Conservation (phyloP, 169 alveolate genomes). For the Plasmodium cynomolgi region DNA sequence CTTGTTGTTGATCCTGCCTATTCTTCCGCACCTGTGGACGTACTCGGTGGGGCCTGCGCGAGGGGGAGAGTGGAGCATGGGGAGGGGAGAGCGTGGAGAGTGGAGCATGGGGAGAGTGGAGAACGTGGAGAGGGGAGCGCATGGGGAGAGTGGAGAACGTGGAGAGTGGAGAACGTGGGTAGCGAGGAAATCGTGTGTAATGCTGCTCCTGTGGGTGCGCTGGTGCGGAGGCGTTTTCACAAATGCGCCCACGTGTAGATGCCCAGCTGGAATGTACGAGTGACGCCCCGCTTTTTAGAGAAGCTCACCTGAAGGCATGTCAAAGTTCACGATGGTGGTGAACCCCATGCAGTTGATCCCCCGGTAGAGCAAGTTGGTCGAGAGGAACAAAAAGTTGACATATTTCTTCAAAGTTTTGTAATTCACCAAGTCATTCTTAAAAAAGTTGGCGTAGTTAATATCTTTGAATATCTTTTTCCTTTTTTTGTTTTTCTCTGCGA, state of each 20-base stretch:
- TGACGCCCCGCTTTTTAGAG: not conserved
- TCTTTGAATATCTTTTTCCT: slow-evolving; percentile 53
- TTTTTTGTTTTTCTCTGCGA: slow-evolving; percentile 27
- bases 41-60: slow-evolving; percentile 33
- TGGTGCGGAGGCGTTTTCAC: not conserved
- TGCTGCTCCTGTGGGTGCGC: not conserved
- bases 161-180: not conserved
- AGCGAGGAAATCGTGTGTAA: not conserved
- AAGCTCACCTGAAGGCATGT: slow-evolving; percentile 48
- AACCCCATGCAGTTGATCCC: slow-evolving; percentile 69
- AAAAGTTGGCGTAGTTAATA: slow-evolving; percentile 62
- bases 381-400: slow-evolving; percentile 57
- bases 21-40: slow-evolving; percentile 69
- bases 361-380: slow-evolving; percentile 53
- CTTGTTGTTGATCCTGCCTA: slow-evolving; percentile 70
- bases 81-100: not conserved
- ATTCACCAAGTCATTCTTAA: slow-evolving; percentile 37
- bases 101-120: not conserved
- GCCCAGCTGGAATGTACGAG: not conserved
- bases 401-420: slow-evolving; percentile 54
- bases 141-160: not conserved
- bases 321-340: slow-evolving; percentile 47
- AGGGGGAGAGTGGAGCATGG: not conserved
- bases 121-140: not conserved
- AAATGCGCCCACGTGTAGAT: not conserved